Evolutionary conservation across 2,329 filamentous ascomycete genomes (phyloP).

Genomic region (Talaromyces sp.): DNA sequence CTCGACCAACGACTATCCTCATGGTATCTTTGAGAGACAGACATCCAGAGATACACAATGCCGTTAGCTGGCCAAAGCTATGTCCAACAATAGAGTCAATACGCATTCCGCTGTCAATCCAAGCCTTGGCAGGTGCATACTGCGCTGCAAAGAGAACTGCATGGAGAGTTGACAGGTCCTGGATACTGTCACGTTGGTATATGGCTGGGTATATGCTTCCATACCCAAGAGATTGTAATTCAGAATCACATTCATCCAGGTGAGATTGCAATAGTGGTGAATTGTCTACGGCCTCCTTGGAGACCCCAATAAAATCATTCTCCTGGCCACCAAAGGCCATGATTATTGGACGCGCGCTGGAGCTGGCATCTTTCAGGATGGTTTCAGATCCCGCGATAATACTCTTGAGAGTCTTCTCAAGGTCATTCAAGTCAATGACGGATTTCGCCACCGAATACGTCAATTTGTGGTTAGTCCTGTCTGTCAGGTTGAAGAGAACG

Average conservation of each 20-base stretch:
- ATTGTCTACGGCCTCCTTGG: constrained; percentile 23
- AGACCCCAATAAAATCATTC: constrained; percentile 23
- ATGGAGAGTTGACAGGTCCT: constrained; percentile 28
- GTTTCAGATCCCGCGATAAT: background rate
- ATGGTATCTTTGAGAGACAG: constrained; percentile 28
- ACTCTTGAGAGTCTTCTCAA: background rate
- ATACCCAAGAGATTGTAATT: constrained; percentile 22
- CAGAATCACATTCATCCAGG: constrained; percentile 31
- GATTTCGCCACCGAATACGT: constrained; percentile 1
- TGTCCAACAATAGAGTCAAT: constrained; percentile 33
- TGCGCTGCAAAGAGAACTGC: constrained; percentile 34
- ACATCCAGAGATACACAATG: constrained; percentile 26
- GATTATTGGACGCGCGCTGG: constrained; percentile 22
- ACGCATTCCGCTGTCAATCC: constrained; percentile 35
- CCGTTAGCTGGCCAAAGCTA: constrained; percentile 36
- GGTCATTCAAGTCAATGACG: background rate
- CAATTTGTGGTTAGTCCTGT: constrained; percentile 4
- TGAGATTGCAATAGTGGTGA: constrained; percentile 25
- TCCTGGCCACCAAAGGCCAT: constrained; percentile 40
- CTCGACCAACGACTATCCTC: constrained; percentile 26
- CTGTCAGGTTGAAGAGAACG: constrained; percentile 3
- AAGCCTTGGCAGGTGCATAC: constrained; percentile 32
- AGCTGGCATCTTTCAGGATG: background rate
- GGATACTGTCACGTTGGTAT: constrained; percentile 19
- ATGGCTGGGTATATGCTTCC: constrained; percentile 30